Evolutionary conservation across 371 early-diverging fungal genomes (phyloP).

Genomic region (Mycotypha africana): DNA sequence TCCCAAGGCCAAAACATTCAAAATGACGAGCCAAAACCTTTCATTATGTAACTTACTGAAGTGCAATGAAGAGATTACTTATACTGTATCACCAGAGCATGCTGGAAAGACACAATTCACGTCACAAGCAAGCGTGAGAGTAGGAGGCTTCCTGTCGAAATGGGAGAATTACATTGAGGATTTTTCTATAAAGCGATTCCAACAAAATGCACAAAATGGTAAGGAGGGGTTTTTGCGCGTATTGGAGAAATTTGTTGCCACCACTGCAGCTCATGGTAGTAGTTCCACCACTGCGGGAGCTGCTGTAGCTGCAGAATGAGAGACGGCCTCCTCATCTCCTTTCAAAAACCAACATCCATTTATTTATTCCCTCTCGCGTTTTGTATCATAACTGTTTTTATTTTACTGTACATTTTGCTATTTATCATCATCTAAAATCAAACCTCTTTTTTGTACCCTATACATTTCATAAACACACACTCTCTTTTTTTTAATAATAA

Average conservation of each 20-base stretch:
- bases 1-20: constrained; percentile 64
- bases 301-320: constrained; percentile 27
- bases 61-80: constrained; percentile 82
- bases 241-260: constrained; percentile 49
- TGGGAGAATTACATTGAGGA: constrained; percentile 84
- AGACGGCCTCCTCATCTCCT: neutral
- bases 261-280: too few species aligned
- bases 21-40: constrained; percentile 71
- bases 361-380: too few species aligned
- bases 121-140: constrained; percentile 79
- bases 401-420: too few species aligned
- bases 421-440: neutral
- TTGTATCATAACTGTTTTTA: too few species aligned
- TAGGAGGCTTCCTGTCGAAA: constrained; percentile 67
- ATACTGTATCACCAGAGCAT: constrained; percentile 53
- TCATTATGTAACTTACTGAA: constrained; percentile 71
- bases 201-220: constrained; percentile 81
- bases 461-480: neutral
- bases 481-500: too few species aligned
- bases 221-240: constrained; percentile 70
- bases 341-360: too few species aligned
- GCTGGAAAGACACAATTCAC: constrained; percentile 58
- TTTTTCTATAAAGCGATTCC: constrained; percentile 79
- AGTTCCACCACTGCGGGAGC: too few species aligned
- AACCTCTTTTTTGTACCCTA: too few species aligned